Percentiles rank a stretch among this genome's conserved stretches.
phyloP scores from a whole-genome alignment of 164 flowering plant genomes.

The Nymphaea thermarum region DNA sequence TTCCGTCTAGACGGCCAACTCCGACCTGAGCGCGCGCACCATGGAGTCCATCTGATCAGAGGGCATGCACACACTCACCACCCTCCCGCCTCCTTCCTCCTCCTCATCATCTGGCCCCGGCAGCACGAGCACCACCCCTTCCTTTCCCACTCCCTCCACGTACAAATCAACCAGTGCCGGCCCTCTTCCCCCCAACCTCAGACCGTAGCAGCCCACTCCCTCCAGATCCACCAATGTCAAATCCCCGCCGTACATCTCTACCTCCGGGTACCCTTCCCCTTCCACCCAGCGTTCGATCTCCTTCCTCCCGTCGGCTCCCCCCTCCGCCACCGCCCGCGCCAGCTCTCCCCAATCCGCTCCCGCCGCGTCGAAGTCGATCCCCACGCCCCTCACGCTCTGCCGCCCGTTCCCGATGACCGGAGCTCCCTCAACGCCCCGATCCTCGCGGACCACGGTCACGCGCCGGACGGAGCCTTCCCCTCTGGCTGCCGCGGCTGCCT shows the following conservation, averaged over 20 bases:
- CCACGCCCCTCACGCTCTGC: slow-evolving; percentile 29
- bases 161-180: slow-evolving; percentile 33
- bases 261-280: slow-evolving; percentile 30
- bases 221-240: slow-evolving; percentile 59
- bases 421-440: slow-evolving; percentile 6
- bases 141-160: slow-evolving; percentile 53
- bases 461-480: slow-evolving; percentile 17
- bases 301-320: slow-evolving; percentile 16
- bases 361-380: slow-evolving; percentile 19
- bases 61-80: slow-evolving; percentile 2
- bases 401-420: slow-evolving; percentile 19
- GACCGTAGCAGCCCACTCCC: slow-evolving; percentile 32
- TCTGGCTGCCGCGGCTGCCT: slow-evolving; percentile 36
- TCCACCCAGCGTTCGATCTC: slow-evolving; percentile 25
- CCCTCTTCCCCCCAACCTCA: slow-evolving; percentile 37
- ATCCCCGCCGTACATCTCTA: slow-evolving; percentile 44
- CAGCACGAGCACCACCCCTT: slow-evolving; percentile 58
- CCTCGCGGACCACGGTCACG: slow-evolving; percentile 31
- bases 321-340: slow-evolving; percentile 23
- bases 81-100: slow-evolving; percentile 2
- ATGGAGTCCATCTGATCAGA: background rate
- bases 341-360: slow-evolving; percentile 22
- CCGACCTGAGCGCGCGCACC: background rate
- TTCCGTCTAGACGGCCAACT: background rate
- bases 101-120: slow-evolving; percentile 14